These are phyloP conservation scores for Lipomyces starkeyi DNA, from an alignment of 805 yeast species.

Conservation along the genomic window DNA sequence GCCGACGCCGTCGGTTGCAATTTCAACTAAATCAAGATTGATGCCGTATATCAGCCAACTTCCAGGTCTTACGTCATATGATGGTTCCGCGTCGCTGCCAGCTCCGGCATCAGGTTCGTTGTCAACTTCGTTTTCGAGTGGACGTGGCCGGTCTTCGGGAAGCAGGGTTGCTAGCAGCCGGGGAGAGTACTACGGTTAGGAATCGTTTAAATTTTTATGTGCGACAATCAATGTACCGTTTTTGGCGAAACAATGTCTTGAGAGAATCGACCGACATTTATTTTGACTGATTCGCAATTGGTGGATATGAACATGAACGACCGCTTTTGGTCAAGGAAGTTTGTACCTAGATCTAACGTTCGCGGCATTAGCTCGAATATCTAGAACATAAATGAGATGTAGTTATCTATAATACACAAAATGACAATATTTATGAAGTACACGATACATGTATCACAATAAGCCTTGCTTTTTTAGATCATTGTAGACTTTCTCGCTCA, in stretches of 20 bases:
- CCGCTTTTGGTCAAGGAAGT: not conserved
- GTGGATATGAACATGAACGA: not conserved
- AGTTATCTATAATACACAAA: not conserved
- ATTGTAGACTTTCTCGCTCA: slow-evolving; percentile 79
- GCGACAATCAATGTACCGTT: not conserved
- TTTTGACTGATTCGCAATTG: not conserved
- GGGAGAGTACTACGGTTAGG: not conserved
- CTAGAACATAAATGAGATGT: not conserved
- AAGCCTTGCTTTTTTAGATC: slow-evolving; percentile 90
- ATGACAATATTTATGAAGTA: not conserved
- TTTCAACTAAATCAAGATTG: slow-evolving; percentile 17
- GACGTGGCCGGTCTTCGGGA: slow-evolving; percentile 24
- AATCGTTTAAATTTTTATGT: not conserved
- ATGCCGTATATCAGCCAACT: slow-evolving; percentile 34
- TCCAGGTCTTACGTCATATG: slow-evolving; percentile 31
- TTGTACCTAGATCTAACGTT: not conserved
- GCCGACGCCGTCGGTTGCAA: not conserved
- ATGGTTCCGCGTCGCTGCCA: slow-evolving; percentile 1
- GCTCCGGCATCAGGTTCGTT: not conserved
- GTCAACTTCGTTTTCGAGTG: slow-evolving; percentile 14
- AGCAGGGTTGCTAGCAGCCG: slow-evolving; percentile 16
- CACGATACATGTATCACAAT: slow-evolving; percentile 49
- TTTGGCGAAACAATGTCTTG: not conserved
- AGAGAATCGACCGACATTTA: not conserved
- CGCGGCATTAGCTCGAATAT: not conserved